Evolutionary conservation across 2,329 filamentous ascomycete genomes (phyloP).

Genomic region (Penicillium sp.): DNA sequence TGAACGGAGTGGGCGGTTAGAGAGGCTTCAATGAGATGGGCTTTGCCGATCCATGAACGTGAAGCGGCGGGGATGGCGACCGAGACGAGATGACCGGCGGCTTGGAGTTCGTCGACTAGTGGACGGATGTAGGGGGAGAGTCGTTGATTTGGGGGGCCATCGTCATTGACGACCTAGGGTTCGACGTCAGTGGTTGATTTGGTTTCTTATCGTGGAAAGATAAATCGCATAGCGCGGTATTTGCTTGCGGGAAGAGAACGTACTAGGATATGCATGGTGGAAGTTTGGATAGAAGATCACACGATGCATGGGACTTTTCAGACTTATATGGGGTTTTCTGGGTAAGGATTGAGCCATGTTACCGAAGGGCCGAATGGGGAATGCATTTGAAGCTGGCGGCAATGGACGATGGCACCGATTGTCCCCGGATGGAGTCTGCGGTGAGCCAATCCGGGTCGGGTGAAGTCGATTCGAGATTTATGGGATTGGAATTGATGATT

Average conservation of each 20-base stretch:
- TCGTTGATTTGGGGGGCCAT: slow-evolving; percentile 65
- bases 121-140: slow-evolving; percentile 70
- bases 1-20: slow-evolving; percentile 75
- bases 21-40: slow-evolving; percentile 82
- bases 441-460: slow-evolving; percentile 23
- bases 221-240: background rate
- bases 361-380: slow-evolving; percentile 19
- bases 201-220: slow-evolving; percentile 1
- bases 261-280: slow-evolving; percentile 46
- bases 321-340: slow-evolving; percentile 13
- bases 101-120: slow-evolving; percentile 61
- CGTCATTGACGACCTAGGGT: slow-evolving; percentile 56
- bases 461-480: background rate
- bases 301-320: slow-evolving; percentile 7
- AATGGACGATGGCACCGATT: no score
- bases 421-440: slow-evolving; percentile 35
- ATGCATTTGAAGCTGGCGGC: slow-evolving; percentile 28
- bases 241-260: slow-evolving; percentile 12
- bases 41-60: slow-evolving; percentile 93
- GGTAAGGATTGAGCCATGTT: slow-evolving; percentile 20
- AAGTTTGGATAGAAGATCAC: background rate
- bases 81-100: slow-evolving; percentile 71
- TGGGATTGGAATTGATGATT: no score
- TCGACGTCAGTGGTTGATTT: background rate
- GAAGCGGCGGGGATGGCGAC: slow-evolving; percentile 83